Base-by-base conservation (phyloP, 371 early-diverging fungal species). In the Circinella minor region DNA sequence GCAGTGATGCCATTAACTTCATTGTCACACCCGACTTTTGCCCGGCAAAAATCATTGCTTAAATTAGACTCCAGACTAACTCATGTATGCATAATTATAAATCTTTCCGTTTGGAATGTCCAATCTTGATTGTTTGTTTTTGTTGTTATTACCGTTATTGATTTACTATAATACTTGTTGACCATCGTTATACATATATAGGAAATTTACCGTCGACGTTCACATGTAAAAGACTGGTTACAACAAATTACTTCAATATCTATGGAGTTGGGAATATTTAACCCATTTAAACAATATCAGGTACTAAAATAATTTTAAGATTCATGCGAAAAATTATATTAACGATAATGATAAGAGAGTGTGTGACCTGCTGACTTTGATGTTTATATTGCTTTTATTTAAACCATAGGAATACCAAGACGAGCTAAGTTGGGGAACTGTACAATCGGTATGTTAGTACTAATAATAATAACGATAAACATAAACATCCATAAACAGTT, bases 401-500 rank as follows among this genome's bases (percentile, higher is more conserved):
- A 59, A 9, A 46, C 14, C 47, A 9, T 38, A 75, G 66, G 69
- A 68, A 38, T 74, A 74, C 62, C 18, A 74, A 9, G 43, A 71
- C 20, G 71, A 75, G 27, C 39, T 75, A 27, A 66, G 71, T 37
- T 75, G 75, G 75, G 71, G 62, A 14, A 75, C 71, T 17, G 71
- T 75, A 47, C 75, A 75, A 55, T 67, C 57, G 64, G 73, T 73
- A 66, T 15, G 63, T 55, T 59, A 65, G 63, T 9, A 63, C 1
- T 11, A 27, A 27, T 27, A 27, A 27, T 27, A 4, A 39, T 15
- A 62, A 4, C 62, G 39, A 14, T 17, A 51, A n/a, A 14, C 1
- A 51, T 17, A n/a, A 51, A 15, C 51, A 27, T 27, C 27, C 27
- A 27, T 27, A 27, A 27, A 27, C 27, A 27, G 27, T 27, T 27